These are phyloP conservation scores for Gamsiella multidivaricata DNA, from an alignment of 192 early-diverging fungal species.

Conservation along the genomic window DNA sequence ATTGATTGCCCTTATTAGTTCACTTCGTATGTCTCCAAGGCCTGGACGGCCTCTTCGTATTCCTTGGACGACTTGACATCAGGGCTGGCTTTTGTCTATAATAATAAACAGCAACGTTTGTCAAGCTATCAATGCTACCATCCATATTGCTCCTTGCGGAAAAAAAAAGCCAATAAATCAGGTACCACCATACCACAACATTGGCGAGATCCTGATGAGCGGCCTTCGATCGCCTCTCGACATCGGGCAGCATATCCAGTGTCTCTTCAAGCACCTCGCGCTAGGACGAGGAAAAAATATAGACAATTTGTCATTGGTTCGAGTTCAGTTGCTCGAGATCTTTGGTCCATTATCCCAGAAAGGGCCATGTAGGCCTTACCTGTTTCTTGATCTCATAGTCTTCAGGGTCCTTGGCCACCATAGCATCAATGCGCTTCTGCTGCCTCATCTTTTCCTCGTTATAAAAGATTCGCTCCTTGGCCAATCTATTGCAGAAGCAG, in stretches of 20 bases:
- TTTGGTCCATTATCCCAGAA: too few species aligned
- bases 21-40: constrained; percentile 24
- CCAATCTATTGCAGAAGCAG: constrained; percentile 50
- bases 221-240: constrained; percentile 59
- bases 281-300: constrained; percentile 29
- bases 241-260: constrained; percentile 69
- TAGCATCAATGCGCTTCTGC: constrained; percentile 63
- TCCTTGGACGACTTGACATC: constrained; percentile 48
- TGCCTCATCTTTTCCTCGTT: constrained; percentile 60
- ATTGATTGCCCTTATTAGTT: too few species aligned
- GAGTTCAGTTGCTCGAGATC: too few species aligned
- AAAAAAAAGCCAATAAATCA: background rate
- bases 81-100: constrained; percentile 32
- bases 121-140: too few species aligned
- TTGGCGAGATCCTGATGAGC: constrained; percentile 61
- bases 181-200: constrained; percentile 49
- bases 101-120: too few species aligned
- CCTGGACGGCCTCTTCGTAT: constrained; percentile 40
- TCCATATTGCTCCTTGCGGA: too few species aligned
- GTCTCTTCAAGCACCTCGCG: constrained; percentile 71
- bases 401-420: constrained; percentile 63
- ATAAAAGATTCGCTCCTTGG: constrained; percentile 65
- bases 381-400: constrained; percentile 70
- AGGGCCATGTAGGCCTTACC: too few species aligned
- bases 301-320: too few species aligned